Base-by-base conservation (phyloP, 2,329 filamentous ascomycete species). In the Aspergillus sp. region DNA sequence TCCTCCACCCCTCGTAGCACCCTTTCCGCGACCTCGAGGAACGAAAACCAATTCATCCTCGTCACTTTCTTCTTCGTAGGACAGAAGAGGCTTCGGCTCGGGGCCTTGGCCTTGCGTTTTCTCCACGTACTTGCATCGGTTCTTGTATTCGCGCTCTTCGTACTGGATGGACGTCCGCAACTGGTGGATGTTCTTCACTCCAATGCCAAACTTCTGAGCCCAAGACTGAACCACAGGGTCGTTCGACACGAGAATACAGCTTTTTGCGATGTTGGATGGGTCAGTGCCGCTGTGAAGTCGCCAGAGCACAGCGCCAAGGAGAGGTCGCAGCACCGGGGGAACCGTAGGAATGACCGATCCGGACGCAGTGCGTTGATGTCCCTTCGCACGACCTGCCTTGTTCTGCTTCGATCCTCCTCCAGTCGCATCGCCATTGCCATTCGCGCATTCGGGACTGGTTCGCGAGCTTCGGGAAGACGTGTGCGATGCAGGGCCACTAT, bases 1-100 rank as follows among this genome's bases (percentile, higher is more conserved):
- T 44, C 48, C 52, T 28, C 58, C 60, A 27, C 55, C 51, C 47
- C 60, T 57, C 10, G 59, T 49, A 3, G 56, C 42, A 8, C 64
- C 57, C 51, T 69, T 70, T 35, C 63, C 66, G 46, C 64, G 65
- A 33, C 67, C 66, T 27, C 68, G 67, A 28, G 68, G 68, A 29
- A 71, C 66, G 47, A 74, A 74, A 2, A 74, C 70, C 29, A 74
- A 59, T 48, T 73, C 70, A 52, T 74, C 71, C 48, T 73, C 71
- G 26, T 73, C 71, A 34, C 68, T 73, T 9, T 73, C 70, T n/a
- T 68, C 69, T 33, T 73, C 70, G 49, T 73, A 73, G 5, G 70
- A 68, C 41, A 73, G 64, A 4, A 73, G 55, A 4, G 69, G 64
- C 53, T 72, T 72, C 6, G 69, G 66, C 43, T 73, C 67, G 3